Evolutionary conservation across 768 basidiomycete genomes (phyloP), one percentile per base, ranked within the genome.

Genomic region (Calocera viscosa): DNA sequence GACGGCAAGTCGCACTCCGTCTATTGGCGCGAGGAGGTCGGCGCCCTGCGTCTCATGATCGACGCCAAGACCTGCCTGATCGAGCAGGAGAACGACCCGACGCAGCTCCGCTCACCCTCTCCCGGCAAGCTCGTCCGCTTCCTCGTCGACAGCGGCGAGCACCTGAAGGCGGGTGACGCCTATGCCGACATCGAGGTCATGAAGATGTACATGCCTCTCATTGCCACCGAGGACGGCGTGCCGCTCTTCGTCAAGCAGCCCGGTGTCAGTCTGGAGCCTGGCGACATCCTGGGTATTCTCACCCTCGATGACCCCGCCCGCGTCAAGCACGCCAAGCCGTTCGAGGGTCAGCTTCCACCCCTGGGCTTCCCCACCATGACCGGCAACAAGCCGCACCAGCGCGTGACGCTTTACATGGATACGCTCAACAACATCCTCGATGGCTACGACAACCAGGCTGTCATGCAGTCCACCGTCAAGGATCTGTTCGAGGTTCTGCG

Each of bases 141-240:
- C 80, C 84, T 98, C 69, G 87, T 98, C 70, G 96, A 99, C 73
- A 94, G 91, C 67, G 96, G 96, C 8, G 96, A 99, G 68, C 96
- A 98, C 76, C 84, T 99, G 78, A 89, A 91, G 69, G 92, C 94
- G 68, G 95, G 96, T 22, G 93, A 98, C 69, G 88, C 91, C 68
- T 98, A 97, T 76, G 96, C 96, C 64, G 96, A 99, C 75, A 97
- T 99, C 49, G 96, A 98, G 83, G 90, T 92, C 68, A 94, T 96
- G 93, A 97, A 99, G 81, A 99, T 98, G 96, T 96, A 96, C 77
- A 96, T 99, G 95, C 94, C 94, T 2, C 84, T 99, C 66, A 86
- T 91, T 66, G 93, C 94, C 3, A 84, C 89, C 1, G 96, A 99
- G 75, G 92, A 95, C 75, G 96, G 96, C 72, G 82, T 88, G 53